These are phyloP conservation scores for Mitragyna speciosa DNA, from an alignment of 257 asterid species.

Conservation along the genomic window DNA sequence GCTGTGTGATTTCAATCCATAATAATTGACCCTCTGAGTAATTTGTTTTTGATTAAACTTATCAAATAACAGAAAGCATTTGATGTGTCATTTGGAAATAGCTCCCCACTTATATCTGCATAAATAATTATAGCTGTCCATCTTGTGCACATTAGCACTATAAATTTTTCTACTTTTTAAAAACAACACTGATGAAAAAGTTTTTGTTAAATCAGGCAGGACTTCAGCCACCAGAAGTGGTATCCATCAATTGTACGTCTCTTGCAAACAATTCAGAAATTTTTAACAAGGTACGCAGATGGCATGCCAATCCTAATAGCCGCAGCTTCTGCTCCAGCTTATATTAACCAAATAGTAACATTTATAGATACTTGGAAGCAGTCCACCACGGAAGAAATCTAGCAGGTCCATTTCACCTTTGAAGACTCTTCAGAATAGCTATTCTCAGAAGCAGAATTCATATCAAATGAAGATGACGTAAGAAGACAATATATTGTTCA, in stretches of 20 bases:
- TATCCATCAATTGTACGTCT: constrained; percentile 81
- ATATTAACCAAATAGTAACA: constrained; percentile 11
- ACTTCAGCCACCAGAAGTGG: constrained; percentile 57
- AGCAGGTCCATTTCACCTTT: constrained; percentile 43
- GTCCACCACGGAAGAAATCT: constrained; percentile 36
- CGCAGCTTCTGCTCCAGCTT: neutral
- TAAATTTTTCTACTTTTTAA: neutral
- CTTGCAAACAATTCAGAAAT: constrained; percentile 69
- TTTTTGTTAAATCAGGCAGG: constrained; percentile 48
- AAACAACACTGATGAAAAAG: constrained; percentile 4
- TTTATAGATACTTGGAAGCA: constrained; percentile 60
- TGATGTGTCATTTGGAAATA: neutral
- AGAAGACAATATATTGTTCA: constrained; percentile 25
- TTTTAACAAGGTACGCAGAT: constrained; percentile 66
- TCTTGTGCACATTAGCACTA: neutral
- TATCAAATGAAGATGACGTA: constrained; percentile 67
- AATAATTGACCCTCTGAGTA: too few species aligned
- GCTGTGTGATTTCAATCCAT: neutral
- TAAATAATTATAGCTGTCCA: neutral
- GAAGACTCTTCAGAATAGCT: constrained; percentile 61
- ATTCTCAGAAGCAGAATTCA: constrained; percentile 55
- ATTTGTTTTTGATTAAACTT: neutral
- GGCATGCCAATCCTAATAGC: neutral
- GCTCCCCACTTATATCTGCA: neutral
- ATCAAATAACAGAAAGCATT: neutral